Evolutionary conservation across 2,329 filamentous ascomycete species (phyloP).

Genomic region (Rasamsonia emersonii): DNA sequence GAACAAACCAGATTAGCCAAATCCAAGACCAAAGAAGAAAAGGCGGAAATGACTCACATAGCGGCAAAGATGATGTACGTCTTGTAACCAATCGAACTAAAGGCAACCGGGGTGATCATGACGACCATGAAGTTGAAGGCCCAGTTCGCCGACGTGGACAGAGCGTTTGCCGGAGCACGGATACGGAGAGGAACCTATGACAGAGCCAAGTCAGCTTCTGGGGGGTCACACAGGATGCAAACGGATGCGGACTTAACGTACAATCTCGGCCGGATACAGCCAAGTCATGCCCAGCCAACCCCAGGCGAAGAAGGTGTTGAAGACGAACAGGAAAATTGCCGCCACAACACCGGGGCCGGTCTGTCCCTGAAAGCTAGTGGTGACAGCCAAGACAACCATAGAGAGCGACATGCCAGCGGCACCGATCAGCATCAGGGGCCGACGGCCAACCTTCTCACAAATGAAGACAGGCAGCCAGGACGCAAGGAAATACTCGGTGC

Average conservation of each 20-base stretch:
- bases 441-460: slow-evolving; percentile 45
- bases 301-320: slow-evolving; percentile 54
- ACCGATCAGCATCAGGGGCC: slow-evolving; percentile 64
- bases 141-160: slow-evolving; percentile 55
- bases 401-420: slow-evolving; percentile 54
- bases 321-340: slow-evolving; percentile 52
- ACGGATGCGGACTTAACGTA: too few relatives aligned
- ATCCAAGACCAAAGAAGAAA: background rate
- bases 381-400: slow-evolving; percentile 52
- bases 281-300: slow-evolving; percentile 55
- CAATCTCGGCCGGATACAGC: slow-evolving; percentile 55
- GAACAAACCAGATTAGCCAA: slow-evolving; percentile 7
- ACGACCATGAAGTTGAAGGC: slow-evolving; percentile 58
- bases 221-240: too few relatives aligned
- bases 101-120: slow-evolving; percentile 56
- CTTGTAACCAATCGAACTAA: slow-evolving; percentile 46
- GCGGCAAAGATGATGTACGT: slow-evolving; percentile 52
- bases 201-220: slow-evolving; percentile 1
- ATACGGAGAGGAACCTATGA: slow-evolving; percentile 25
- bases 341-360: slow-evolving; percentile 33
- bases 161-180: slow-evolving; percentile 52
- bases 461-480: slow-evolving; percentile 43
- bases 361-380: slow-evolving; percentile 28
- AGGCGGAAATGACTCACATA: slow-evolving; percentile 30
- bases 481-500: slow-evolving; percentile 46